These are phyloP conservation scores for Parafenestella ontariensis DNA, from an alignment of 2,329 filamentous ascomycete genomes.

Conservation along the genomic window DNA sequence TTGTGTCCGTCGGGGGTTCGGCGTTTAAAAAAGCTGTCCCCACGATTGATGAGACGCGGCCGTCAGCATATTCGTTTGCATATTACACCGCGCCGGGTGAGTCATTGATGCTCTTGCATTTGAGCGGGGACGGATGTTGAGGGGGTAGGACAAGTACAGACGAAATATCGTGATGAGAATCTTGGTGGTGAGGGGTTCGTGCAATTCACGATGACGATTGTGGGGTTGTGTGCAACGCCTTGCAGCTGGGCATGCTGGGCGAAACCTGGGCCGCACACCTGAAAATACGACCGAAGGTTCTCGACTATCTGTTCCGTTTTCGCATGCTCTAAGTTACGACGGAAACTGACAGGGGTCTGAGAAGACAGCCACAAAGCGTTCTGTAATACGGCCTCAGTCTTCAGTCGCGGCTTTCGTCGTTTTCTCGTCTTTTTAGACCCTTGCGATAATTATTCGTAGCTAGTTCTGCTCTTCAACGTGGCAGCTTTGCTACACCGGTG, in stretches of 20 bases:
- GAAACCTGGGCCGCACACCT: slow-evolving; percentile 6
- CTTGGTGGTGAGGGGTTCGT: background rate
- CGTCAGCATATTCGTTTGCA: slow-evolving; percentile 7
- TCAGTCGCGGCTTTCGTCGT: too few relatives aligned
- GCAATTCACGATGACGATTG: slow-evolving; percentile 28
- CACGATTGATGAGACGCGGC: slow-evolving; percentile 3
- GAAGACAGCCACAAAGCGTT: too few relatives aligned
- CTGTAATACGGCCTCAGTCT: too few relatives aligned
- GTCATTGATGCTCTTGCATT: background rate
- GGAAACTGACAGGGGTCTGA: too few relatives aligned
- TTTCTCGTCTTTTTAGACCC: too few relatives aligned
- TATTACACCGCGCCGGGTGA: slow-evolving; percentile 11
- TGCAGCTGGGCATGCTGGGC: slow-evolving; percentile 29
- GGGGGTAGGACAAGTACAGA: slow-evolving; percentile 1
- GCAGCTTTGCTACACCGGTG: slow-evolving; percentile 1
- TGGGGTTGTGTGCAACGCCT: slow-evolving; percentile 17
- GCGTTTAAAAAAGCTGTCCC: slow-evolving; percentile 10
- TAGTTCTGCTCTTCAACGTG: slow-evolving; percentile 17
- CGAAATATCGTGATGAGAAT: background rate
- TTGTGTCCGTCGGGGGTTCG: slow-evolving; percentile 18
- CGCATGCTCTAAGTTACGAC: too few relatives aligned
- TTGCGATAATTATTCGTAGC: too few relatives aligned
- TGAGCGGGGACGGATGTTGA: slow-evolving; percentile 1
- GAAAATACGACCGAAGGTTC: slow-evolving; percentile 23
- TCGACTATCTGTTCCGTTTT: too few relatives aligned